phyloP scores from a whole-genome alignment of 257 asterid species.

The Echites panduratus region DNA sequence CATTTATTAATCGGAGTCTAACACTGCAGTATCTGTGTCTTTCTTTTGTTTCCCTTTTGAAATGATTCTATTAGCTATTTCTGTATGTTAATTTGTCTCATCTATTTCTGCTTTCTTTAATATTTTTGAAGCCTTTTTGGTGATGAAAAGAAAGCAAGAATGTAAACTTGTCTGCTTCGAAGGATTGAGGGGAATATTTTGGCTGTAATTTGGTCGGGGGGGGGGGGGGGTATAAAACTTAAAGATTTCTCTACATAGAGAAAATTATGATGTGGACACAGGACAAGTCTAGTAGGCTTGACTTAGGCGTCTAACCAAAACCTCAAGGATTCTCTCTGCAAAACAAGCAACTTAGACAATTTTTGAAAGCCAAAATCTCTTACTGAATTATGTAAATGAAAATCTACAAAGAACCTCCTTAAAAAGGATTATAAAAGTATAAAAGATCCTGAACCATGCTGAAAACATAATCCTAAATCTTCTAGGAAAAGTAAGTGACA shows the following conservation, averaged over 20 bases:
- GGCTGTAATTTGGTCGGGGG: not conserved
- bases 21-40: not conserved
- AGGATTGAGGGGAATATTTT: not conserved
- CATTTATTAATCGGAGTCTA: not conserved
- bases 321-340: too few relatives aligned
- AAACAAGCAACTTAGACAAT: too few relatives aligned
- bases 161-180: not conserved
- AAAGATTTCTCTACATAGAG: not conserved
- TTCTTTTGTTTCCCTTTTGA: not conserved
- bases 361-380: too few relatives aligned
- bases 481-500: too few relatives aligned
- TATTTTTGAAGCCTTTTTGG: not conserved
- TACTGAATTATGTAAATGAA: too few relatives aligned
- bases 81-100: not conserved
- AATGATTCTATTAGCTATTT: not conserved
- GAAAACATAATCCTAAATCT: too few relatives aligned
- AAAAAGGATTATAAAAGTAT: too few relatives aligned
- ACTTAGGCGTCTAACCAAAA: too few relatives aligned
- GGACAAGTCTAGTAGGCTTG: too few relatives aligned
- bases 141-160: not conserved
- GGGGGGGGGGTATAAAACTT: not conserved
- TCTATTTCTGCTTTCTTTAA: not conserved
- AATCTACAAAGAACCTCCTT: too few relatives aligned
- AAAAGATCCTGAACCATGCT: too few relatives aligned
- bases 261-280: not conserved